phyloP scores from a whole-genome alignment of 306 rosid genomes.

The Fragaria nilgerrensis region DNA sequence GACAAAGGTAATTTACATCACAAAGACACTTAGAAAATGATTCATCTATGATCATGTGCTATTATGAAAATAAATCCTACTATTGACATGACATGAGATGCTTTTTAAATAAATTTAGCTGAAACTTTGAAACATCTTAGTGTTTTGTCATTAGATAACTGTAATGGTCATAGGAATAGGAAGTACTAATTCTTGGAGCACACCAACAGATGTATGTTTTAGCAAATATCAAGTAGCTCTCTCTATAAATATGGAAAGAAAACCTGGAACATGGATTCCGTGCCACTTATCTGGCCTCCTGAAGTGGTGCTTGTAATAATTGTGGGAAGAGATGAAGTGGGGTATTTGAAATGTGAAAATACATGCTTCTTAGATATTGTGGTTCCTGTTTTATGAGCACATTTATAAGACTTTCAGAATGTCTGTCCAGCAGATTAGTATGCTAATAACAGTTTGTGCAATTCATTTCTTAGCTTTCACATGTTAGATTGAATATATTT shows the following conservation, averaged over 20 bases:
- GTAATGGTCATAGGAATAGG: neutral
- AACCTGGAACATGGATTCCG: neutral
- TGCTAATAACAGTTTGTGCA: neutral
- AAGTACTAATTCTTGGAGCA: neutral
- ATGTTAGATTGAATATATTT: conserved; percentile 15
- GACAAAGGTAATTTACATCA: conserved; percentile 72
- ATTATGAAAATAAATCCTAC: neutral
- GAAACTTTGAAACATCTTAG: neutral
- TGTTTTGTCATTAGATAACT: neutral
- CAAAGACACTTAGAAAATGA: neutral
- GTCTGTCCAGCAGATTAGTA: neutral
- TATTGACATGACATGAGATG: neutral
- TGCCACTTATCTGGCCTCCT: neutral
- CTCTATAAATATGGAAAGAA: neutral
- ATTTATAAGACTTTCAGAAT: neutral
- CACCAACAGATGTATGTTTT: neutral
- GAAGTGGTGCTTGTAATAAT: neutral
- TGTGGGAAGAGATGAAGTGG: neutral
- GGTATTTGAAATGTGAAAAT: neutral
- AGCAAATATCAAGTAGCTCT: neutral
- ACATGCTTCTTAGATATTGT: neutral
- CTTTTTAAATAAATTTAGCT: neutral
- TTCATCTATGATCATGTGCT: neutral
- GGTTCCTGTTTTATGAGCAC: neutral
- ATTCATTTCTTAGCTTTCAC: neutral